phyloP scores from a whole-genome alignment of 768 basidiomycete genomes.

The Hericium rajendrae region DNA sequence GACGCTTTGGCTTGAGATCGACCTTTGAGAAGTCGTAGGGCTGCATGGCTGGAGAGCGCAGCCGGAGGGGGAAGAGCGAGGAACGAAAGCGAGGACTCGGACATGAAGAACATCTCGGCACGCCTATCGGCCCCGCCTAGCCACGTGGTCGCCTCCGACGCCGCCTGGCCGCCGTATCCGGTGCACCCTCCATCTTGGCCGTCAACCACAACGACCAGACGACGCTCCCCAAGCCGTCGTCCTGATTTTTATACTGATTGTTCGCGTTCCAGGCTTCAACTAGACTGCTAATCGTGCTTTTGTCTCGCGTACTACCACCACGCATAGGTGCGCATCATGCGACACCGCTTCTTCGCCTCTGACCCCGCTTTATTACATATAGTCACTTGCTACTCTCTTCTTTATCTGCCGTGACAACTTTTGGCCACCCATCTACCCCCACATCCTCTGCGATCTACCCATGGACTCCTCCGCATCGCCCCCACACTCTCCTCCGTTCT shows the following conservation, averaged over 20 bases:
- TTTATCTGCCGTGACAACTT: not conserved
- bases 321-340: not conserved
- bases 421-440: not conserved
- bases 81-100: not conserved
- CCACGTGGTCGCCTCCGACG: not conserved
- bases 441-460: not conserved
- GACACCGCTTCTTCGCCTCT: not conserved
- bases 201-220: too few relatives aligned
- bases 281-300: too few relatives aligned
- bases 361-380: not conserved
- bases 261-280: too few relatives aligned
- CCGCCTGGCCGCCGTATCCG: not conserved
- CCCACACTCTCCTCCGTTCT: conserved; percentile 45
- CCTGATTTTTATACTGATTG: too few relatives aligned
- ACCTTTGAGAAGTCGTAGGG: not conserved
- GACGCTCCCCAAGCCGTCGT: too few relatives aligned
- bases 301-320: not conserved
- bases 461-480: not conserved
- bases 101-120: not conserved
- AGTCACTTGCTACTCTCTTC: not conserved
- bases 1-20: conserved; percentile 10
- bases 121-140: not conserved
- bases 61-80: not conserved
- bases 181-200: too few relatives aligned
- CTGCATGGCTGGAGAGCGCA: not conserved